A percentile compares a stretch with the other conserved stretches of the same genome.
Conservation (phyloP, 2,329 filamentous ascomycete species). For the Cordyceps cateniannulata region DNA sequence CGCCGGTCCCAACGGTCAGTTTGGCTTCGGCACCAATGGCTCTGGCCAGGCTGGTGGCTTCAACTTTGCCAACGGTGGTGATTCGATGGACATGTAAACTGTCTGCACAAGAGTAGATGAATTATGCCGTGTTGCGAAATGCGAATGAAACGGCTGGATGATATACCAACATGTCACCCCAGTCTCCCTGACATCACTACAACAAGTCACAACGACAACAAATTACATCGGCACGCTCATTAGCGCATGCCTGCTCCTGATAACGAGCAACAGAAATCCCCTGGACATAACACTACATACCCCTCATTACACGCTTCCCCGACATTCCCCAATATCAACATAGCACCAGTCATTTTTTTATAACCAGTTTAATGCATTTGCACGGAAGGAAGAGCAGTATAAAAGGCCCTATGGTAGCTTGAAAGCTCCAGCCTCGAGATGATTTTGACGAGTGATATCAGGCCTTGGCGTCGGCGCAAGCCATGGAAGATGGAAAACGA, state of each 20-base stretch:
- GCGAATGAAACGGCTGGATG: not conserved
- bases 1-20: constrained; percentile 64
- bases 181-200: not conserved
- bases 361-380: constrained; percentile 32
- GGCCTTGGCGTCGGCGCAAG: not conserved
- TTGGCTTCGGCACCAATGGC: constrained; percentile 68
- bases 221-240: not conserved
- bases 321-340: constrained; percentile 24
- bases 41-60: constrained; percentile 69
- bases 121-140: constrained; percentile 6
- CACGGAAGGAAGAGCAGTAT: constrained; percentile 11
- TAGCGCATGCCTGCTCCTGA: not conserved
- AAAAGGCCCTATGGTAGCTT: constrained; percentile 54
- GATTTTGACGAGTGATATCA: constrained; percentile 12
- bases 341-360: constrained; percentile 29
- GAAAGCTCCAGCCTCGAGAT: constrained; percentile 53
- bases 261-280: constrained; percentile 5
- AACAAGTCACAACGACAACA: constrained; percentile 6
- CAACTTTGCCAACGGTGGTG: constrained; percentile 76
- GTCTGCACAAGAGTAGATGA: not conserved
- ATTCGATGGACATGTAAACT: constrained; percentile 60
- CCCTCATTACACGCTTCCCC: constrained; percentile 17
- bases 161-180: constrained; percentile 8
- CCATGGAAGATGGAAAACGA: constrained; percentile 3
- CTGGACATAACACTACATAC: constrained; percentile 12